Base-by-base conservation (phyloP, 768 basidiomycete species). In the Pleurotus tuber-regium region DNA sequence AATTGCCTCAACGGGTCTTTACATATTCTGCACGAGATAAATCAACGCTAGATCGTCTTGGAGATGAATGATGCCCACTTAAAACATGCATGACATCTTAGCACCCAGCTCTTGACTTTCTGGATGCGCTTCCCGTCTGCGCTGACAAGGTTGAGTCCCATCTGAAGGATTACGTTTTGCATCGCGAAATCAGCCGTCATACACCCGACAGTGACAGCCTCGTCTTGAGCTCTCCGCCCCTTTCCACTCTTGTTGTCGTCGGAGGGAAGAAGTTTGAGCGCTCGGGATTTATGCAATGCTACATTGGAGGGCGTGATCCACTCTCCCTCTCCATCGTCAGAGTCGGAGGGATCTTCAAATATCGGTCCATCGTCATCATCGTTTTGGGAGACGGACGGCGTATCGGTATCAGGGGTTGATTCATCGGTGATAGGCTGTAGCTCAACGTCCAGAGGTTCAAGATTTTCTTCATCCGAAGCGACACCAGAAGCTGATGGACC, bases 141-240 rank as follows among this genome's bases (percentile, higher is more conserved):
- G 7, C 93, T 86, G 9, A 99, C 85, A 24, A 98, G 76, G 54
- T 86, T 89, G 56, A 99, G 70, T 0, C 89, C 89, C 89, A 98
- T 94, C 66, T 97, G 95, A 44, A 99, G 69, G 56, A 96, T 70
- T 18, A 98, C 92, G 61, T 99, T 99, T 70, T 99, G 97, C 86
- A 99, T 97, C 14, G 97, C 97, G 66, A 94, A 98, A 79, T 99
- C 97, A 18, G 91, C 91, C 7, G 97, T 98, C 89, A 98, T 93
- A 65, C 95, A 97, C 14, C 94, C 97, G 4, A 81, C 83, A 47
- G 75, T 76, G 40, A 96, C 60, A 0, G 57, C 31, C 39, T 74
- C 70, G 14, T 74, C 66, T 35, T 73, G 65, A 60, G 59, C 62
- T 54, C 61, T 63, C 43, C 66, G 67, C 51, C 73, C 61, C 58